phyloP scores from a whole-genome alignment of 331 rosid species.

The Phaseolus coccineus region DNA sequence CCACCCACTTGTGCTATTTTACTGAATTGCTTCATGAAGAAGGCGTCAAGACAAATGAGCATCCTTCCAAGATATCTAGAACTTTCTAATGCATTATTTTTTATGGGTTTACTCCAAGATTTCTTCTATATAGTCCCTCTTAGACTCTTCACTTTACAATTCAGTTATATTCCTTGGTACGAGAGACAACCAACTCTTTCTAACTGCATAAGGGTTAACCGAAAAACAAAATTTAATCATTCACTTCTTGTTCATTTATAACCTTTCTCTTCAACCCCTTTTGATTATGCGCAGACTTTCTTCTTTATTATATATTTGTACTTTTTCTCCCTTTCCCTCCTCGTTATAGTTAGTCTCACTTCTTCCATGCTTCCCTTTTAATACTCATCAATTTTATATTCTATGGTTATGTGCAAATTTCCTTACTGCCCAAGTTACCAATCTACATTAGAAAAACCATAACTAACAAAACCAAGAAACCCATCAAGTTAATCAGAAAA shows the following conservation, averaged over 20 bases:
- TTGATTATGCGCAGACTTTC: slow-evolving; percentile 14
- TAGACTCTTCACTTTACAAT: background rate
- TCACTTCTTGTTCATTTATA: background rate
- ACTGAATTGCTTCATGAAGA: slow-evolving; percentile 27
- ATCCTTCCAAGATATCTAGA: slow-evolving; percentile 52
- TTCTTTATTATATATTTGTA: background rate
- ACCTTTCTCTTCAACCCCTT: background rate
- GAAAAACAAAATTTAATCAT: background rate
- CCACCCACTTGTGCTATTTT: background rate
- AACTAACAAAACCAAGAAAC: background rate
- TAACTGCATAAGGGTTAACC: slow-evolving; percentile 32
- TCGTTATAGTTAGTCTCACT: background rate
- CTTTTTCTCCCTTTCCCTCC: slow-evolving; percentile 1
- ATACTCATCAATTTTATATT: background rate
- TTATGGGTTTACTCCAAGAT: background rate
- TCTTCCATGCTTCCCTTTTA: background rate
- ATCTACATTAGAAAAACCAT: slow-evolving; percentile 12
- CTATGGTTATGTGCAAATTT: background rate
- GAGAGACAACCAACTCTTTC: slow-evolving; percentile 5
- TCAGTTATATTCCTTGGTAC: background rate
- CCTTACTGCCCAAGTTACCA: background rate
- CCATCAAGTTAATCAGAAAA: background rate
- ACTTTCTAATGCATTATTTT: slow-evolving; percentile 49
- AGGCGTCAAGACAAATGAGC: slow-evolving; percentile 7
- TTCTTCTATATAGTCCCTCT: slow-evolving; percentile 29